Percentiles rank a stretch among this genome's conserved stretches.
These are phyloP conservation scores for Pterothamnion heteromorphum DNA, from an alignment of 31 red algal species.

Conservation along the genomic window DNA sequence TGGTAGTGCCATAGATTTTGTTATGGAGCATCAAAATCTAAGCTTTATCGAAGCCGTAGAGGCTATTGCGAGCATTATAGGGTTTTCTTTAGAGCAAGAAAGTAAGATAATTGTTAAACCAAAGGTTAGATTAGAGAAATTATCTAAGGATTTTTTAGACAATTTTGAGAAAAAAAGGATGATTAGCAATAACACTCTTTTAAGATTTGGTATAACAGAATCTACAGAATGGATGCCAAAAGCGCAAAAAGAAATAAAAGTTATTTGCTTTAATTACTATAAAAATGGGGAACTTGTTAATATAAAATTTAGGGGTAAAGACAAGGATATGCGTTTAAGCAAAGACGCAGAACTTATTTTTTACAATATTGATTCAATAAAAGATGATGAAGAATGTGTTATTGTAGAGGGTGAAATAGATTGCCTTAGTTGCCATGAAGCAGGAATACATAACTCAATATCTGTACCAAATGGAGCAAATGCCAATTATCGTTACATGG, in stretches of 20 bases:
- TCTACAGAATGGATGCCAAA: slow-evolving; percentile 4
- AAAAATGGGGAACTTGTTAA: not conserved
- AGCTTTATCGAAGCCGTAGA: not conserved
- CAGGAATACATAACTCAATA: not conserved
- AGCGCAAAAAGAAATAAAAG: not conserved
- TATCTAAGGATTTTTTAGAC: not conserved
- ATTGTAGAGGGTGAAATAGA: not conserved
- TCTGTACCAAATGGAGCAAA: slow-evolving; percentile 10
- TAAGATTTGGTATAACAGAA: not conserved
- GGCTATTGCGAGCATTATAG: no score
- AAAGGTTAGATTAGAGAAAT: not conserved
- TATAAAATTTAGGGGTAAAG: not conserved
- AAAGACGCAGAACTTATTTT: not conserved
- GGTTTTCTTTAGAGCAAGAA: not conserved
- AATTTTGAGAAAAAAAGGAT: not conserved
- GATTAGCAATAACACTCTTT: not conserved
- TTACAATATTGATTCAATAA: not conserved
- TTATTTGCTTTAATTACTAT: not conserved
- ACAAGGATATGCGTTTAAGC: not conserved
- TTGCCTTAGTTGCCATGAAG: not conserved
- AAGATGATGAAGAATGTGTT: not conserved
- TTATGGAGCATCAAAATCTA: not conserved
- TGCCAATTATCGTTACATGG: not conserved
- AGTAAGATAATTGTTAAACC: not conserved
- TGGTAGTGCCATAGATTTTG: slow-evolving; percentile 3